Percentiles rank a stretch among this genome's conserved stretches.
These are phyloP conservation scores for Colletotrichum sojae DNA, from an alignment of 2,329 filamentous ascomycete species.

Conservation along the genomic window DNA sequence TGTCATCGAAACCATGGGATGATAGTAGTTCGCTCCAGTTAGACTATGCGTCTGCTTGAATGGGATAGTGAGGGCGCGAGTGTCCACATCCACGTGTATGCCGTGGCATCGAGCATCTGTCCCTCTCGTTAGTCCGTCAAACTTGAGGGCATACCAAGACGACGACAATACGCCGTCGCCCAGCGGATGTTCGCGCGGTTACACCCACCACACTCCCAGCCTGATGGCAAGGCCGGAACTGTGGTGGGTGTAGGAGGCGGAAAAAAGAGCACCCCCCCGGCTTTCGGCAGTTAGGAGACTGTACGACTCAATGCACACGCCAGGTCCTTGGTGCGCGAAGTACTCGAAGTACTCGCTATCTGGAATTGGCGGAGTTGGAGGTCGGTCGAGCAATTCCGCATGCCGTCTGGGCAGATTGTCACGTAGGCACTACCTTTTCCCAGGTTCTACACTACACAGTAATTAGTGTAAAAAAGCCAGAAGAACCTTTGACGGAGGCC, in stretches of 20 bases:
- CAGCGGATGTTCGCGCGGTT: conserved; percentile 6
- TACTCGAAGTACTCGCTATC: not conserved
- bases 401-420: conserved; percentile 1
- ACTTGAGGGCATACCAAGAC: conserved; percentile 33
- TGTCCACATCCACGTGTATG: conserved; percentile 4
- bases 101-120: not conserved
- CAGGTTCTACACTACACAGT: too few relatives aligned
- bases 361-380: too few relatives aligned
- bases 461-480: too few relatives aligned
- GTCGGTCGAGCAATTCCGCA: not conserved
- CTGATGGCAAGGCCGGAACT: conserved; percentile 8
- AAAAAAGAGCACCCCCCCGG: conserved; percentile 9
- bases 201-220: not conserved
- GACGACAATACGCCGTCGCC: not conserved
- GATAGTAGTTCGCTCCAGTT: conserved; percentile 31
- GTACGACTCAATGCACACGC: conserved; percentile 34
- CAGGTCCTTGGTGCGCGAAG: conserved; percentile 23
- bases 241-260: conserved; percentile 22
- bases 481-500: not conserved
- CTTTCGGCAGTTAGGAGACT: conserved; percentile 28
- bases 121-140: conserved; percentile 4
- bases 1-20: conserved; percentile 37
- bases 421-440: not conserved
- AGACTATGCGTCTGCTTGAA: conserved; percentile 34
- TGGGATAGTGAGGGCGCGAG: conserved; percentile 15